Percentiles rank a stretch among this genome's conserved stretches.
phyloP scores from a whole-genome alignment of 1,284 basidiomycete species.

The Sporisorium scitamineum region DNA sequence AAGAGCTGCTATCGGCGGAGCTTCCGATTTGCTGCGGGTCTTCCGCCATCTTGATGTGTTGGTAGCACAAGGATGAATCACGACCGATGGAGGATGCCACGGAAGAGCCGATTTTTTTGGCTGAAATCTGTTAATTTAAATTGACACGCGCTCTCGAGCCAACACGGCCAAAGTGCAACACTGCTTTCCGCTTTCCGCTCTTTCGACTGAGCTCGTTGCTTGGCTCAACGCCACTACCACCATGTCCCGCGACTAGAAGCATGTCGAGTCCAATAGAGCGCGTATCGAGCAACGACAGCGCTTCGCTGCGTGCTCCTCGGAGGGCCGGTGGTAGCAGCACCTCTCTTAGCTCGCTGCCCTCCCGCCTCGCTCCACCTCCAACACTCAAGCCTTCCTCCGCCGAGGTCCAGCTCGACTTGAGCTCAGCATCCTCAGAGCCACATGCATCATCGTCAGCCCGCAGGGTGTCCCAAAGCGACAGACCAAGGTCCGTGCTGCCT shows the following conservation, averaged over 20 bases:
- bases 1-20: background rate
- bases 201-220: background rate
- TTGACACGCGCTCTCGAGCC: slow-evolving; percentile 28
- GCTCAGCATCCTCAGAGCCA: slow-evolving; percentile 37
- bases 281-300: slow-evolving; percentile 23
- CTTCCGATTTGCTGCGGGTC: background rate
- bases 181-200: background rate
- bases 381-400: slow-evolving; percentile 43
- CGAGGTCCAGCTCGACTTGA: slow-evolving; percentile 53
- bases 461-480: background rate
- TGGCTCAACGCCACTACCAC: slow-evolving; percentile 2
- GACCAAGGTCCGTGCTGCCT: slow-evolving; percentile 15
- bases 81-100: slow-evolving; percentile 1
- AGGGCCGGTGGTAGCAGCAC: slow-evolving; percentile 34
- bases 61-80: background rate
- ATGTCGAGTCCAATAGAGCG: slow-evolving; percentile 42
- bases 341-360: slow-evolving; percentile 50
- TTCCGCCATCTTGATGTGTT: background rate
- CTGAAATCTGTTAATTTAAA: background rate
- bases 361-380: slow-evolving; percentile 36
- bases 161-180: slow-evolving; percentile 7
- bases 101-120: slow-evolving; percentile 10
- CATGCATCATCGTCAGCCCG: slow-evolving; percentile 3
- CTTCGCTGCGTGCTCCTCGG: slow-evolving; percentile 21
- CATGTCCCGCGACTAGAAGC: slow-evolving; percentile 4